Base-by-base conservation (phyloP, 805 yeast species). In the Cyberlindnera galapagoensis region DNA sequence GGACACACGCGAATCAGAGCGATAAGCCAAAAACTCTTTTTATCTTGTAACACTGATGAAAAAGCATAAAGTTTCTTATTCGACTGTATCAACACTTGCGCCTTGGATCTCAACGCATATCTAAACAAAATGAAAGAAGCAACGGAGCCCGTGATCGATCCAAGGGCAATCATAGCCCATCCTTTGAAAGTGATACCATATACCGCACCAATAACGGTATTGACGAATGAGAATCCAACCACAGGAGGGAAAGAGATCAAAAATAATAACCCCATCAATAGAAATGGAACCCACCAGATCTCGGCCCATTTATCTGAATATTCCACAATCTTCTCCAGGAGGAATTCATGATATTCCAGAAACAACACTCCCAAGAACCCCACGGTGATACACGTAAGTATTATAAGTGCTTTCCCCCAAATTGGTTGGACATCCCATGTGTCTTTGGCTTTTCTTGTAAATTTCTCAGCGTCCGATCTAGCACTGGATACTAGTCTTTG, bases 221-320 rank as follows among this genome's bases (percentile, higher is more conserved):
- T 69, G 13, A 83, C 55, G 14, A 79, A 66, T 5, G 90, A 70
- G 58, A 79, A 88, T 1, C 98, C 98, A 21, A 86, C 56, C 44
- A 90, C 42, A 2, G 97, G 98, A 2, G 98, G 97, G 62, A 90
- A 88, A 0, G 92, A 76, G 5, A 88, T 87, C 2, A 68, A 18
- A 43, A 80, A 71, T 4, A 87, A 57, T 28, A 79, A 53, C 4
- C 56, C 12, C 31, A 77, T 69, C 36, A 88, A 50, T 1, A 75
- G 42, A 4, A 67, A 37, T 9, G 60, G 57, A 1, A 80, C 74
- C 42, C 44, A 40, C 9, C 31, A 22, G 9, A 42, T 34, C 9
- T 34, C 19, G 1, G 36, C 26, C 55, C 55, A 50, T 22, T 34
- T 36, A 14, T 52, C 54, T 1, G 56, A 47, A 26, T 47, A 44